Conservation (phyloP, 1,284 basidiomycete species). For the Chalciporus sp. region DNA sequence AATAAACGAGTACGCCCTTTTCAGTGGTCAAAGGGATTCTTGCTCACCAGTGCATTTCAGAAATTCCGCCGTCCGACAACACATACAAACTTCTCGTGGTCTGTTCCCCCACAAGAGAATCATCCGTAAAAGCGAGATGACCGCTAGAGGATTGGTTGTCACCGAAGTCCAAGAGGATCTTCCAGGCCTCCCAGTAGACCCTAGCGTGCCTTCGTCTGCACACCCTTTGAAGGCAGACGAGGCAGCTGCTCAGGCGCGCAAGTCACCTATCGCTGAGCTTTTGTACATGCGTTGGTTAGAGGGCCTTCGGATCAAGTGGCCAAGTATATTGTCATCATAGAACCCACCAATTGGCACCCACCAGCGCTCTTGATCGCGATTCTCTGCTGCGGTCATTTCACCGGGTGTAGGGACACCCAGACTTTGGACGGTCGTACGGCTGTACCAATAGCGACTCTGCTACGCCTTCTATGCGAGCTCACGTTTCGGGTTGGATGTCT, state of each 20-base stretch:
- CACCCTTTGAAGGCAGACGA: slow-evolving; percentile 40
- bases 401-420: background rate
- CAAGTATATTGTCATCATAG: slow-evolving; percentile 57
- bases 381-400: background rate
- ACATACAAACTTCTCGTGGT: slow-evolving; percentile 72
- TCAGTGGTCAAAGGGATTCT: background rate
- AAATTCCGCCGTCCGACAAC: slow-evolving; percentile 70
- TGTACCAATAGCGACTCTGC: background rate
- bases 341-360: background rate
- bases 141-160: slow-evolving; percentile 74
- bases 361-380: background rate
- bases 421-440: background rate
- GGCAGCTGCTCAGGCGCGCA: slow-evolving; percentile 43
- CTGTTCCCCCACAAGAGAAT: slow-evolving; percentile 80
- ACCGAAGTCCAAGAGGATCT: slow-evolving; percentile 77
- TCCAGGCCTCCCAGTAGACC: slow-evolving; percentile 46
- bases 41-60: slow-evolving; percentile 40
- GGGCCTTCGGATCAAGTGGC: slow-evolving; percentile 87
- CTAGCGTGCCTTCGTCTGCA: slow-evolving; percentile 30
- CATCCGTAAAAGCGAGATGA: slow-evolving; percentile 80
- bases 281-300: slow-evolving; percentile 96
- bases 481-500: slow-evolving; percentile 1
- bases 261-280: slow-evolving; percentile 89
- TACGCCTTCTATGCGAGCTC: background rate
- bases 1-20: slow-evolving; percentile 78